Base-by-base conservation (phyloP, 1,284 basidiomycete species). In the Boletus hoseneyae region DNA sequence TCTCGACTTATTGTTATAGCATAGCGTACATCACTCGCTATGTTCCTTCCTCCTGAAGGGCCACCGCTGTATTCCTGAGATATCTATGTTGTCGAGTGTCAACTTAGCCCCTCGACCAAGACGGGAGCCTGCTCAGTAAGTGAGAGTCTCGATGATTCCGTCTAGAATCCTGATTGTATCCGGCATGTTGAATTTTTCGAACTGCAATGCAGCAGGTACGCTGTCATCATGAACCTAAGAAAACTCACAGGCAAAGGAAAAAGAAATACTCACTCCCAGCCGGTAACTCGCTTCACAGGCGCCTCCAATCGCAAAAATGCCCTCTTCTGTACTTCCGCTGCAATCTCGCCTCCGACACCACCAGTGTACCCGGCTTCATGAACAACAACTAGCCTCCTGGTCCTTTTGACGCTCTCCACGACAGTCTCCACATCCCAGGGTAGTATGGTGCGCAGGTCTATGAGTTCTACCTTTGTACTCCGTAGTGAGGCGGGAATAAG, bases 101-200 rank as follows among this genome's bases (percentile, higher is more conserved):
- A 18, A 29, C 13, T 21, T 10, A 23, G 40, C 29, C 32, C n/a
- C 40, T 27, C 21, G 13, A 25, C 11, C 33, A 23, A 35, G 40
- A 32, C 12, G 41, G 37, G 5, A 10, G 7, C 35, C 12, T 35
- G n/a, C 61, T 65, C 57, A 94, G 68, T 88, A 95, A 27, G 75
- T 71, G 62, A 96, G 72, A 3, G 92, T 93, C 68, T 94, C 87
- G 39, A 94, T 77, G 15, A 95, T 74, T 27, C 85, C 87, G 64
- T 96, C 93, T 50, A 94, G 68, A 47, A 95, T 75, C 44, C 92
- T 79, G 52, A 96, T 75, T 4, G 87, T 76, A 63, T 96, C 93
- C 0, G 93, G 93, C 62, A 94, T 84, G 70, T 89, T 84, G 68
- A 96, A 95, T 66, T 91, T 93, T 73, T 96, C 93, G 61, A 83